Conservation (phyloP, 164 flowering plant genomes). For the Protea cynaroides region DNA sequence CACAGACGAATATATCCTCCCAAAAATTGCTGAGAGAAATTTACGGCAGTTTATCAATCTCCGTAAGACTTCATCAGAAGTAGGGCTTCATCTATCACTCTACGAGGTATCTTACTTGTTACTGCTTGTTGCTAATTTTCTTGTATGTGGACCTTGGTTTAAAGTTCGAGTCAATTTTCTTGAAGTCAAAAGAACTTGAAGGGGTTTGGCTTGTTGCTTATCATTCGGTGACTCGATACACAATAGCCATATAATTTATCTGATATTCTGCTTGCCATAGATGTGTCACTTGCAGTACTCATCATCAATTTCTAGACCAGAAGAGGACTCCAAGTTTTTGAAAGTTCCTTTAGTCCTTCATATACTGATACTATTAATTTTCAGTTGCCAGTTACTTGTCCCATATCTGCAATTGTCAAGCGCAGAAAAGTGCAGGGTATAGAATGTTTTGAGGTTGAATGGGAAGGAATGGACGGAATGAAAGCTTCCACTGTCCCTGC, state of each 20-base stretch:
- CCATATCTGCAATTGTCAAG: conserved; percentile 62
- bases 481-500: conserved; percentile 66
- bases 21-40: conserved; percentile 88
- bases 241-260: not conserved
- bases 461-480: conserved; percentile 61
- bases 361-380: conserved; percentile 1
- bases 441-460: conserved; percentile 80
- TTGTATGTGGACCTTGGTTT: not conserved
- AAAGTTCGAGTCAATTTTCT: not conserved
- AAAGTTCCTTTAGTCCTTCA: not conserved
- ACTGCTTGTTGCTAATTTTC: not conserved
- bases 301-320: not conserved
- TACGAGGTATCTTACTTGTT: conserved; percentile 33
- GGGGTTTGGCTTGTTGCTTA: not conserved
- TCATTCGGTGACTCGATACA: not conserved
- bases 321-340: not conserved
- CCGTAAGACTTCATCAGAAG: conserved; percentile 45
- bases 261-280: not conserved
- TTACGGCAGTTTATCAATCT: conserved; percentile 68
- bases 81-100: conserved; percentile 50
- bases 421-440: conserved; percentile 57
- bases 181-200: too few species aligned
- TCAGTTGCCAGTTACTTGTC: conserved; percentile 79
- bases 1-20: conserved; percentile 89
- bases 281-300: not conserved